Conservation (phyloP, 148 eudicot species). For the Vaccinium corymbosum region DNA sequence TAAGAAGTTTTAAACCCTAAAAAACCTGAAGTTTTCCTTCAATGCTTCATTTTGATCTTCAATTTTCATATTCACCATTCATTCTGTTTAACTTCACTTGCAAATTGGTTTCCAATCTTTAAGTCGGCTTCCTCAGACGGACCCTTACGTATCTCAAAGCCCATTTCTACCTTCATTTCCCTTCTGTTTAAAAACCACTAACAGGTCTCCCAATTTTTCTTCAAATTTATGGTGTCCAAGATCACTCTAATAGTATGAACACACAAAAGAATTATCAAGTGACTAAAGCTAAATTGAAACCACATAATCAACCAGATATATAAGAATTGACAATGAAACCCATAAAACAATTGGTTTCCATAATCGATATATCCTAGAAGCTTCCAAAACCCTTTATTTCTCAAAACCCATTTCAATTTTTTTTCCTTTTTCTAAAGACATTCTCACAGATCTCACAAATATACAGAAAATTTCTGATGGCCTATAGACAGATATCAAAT, state of each 20-base stretch:
- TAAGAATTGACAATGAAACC: neutral
- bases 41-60: too few relatives aligned
- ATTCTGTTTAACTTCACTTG: neutral
- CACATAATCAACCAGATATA: neutral
- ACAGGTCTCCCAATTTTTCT: neutral
- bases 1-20: neutral
- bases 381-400: neutral
- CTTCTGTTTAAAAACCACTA: neutral
- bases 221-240: neutral
- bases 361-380: neutral
- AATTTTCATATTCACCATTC: neutral
- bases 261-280: neutral
- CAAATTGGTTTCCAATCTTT: neutral
- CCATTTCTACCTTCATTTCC: neutral
- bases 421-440: neutral
- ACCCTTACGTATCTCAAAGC: neutral
- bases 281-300: neutral
- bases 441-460: neutral
- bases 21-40: too few relatives aligned
- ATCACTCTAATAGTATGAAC: neutral
- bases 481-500: neutral
- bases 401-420: neutral
- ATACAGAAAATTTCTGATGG: neutral
- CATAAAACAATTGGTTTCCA: neutral
- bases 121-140: neutral